These are phyloP conservation scores for Aspergillus puulaauensis DNA, from an alignment of 2,329 filamentous ascomycete species.

Conservation along the genomic window DNA sequence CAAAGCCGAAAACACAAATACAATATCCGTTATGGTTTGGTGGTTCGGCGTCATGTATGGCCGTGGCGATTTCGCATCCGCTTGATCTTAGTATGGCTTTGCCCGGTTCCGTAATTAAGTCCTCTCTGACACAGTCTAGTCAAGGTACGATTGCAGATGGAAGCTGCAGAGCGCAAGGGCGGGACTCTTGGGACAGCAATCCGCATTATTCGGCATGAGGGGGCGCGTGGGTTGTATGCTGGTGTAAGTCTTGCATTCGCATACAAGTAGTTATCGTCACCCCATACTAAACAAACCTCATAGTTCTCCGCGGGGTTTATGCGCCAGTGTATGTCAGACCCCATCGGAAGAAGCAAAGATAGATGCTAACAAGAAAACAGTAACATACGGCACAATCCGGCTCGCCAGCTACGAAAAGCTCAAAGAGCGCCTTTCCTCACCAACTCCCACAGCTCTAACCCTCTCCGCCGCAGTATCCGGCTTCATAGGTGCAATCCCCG, in stretches of 20 bases:
- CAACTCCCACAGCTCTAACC: conserved; percentile 14
- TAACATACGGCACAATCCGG: conserved; percentile 26
- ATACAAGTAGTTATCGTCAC: too few relatives aligned
- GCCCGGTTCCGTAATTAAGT: neutral
- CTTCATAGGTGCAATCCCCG: conserved; percentile 23
- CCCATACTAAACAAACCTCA: too few relatives aligned
- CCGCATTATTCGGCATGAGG: conserved; percentile 19
- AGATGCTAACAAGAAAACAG: conserved; percentile 1
- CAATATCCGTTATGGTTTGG: conserved; percentile 17
- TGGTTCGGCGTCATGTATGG: conserved; percentile 30
- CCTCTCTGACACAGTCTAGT: conserved; percentile 11
- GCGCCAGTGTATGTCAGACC: conserved; percentile 16
- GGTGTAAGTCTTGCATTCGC: conserved; percentile 14
- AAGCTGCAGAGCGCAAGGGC: conserved; percentile 8
- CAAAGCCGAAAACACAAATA: neutral
- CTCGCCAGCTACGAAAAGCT: conserved; percentile 26
- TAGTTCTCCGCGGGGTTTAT: conserved; percentile 25
- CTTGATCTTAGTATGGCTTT: conserved; percentile 22
- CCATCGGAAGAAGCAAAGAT: neutral
- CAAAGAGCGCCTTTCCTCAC: conserved; percentile 13
- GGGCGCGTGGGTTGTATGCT: conserved; percentile 18
- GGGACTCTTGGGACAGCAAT: conserved; percentile 17
- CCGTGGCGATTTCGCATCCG: conserved; percentile 26
- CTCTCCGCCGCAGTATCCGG: conserved; percentile 18
- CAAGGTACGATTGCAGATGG: conserved; percentile 27